These are phyloP conservation scores for Akanthomyces lecanii DNA, from an alignment of 2,329 filamentous ascomycete species.

Conservation along the genomic window DNA sequence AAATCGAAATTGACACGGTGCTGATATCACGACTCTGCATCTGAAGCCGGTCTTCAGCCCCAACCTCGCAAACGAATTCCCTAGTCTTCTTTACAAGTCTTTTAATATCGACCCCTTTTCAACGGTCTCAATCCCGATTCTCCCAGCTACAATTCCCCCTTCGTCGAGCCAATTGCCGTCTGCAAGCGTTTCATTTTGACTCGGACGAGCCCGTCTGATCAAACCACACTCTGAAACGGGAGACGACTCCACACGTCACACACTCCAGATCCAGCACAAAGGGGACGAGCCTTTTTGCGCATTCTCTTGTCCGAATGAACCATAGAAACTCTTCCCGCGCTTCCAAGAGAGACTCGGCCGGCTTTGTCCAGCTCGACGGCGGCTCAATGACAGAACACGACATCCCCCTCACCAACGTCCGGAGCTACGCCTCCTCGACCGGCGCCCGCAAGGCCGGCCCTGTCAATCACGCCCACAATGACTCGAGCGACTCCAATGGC, in stretches of 20 bases:
- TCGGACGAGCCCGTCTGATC: neutral
- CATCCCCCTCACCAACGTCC: slow-evolving; percentile 54
- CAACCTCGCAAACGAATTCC: slow-evolving; percentile 19
- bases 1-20: neutral
- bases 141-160: neutral
- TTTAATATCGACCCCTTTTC: neutral
- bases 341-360: slow-evolving; percentile 32
- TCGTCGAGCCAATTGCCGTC: slow-evolving; percentile 12
- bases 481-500: slow-evolving; percentile 28
- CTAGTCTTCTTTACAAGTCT: neutral
- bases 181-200: slow-evolving; percentile 16
- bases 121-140: neutral
- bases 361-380: slow-evolving; percentile 43
- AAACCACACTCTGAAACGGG: slow-evolving; percentile 10
- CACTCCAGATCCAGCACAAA: neutral
- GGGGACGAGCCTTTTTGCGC: neutral
- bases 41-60: slow-evolving; percentile 16
- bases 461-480: slow-evolving; percentile 32
- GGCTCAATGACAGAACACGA: slow-evolving; percentile 32
- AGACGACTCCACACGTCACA: slow-evolving; percentile 16
- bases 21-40: slow-evolving; percentile 14
- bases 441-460: slow-evolving; percentile 47
- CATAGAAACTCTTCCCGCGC: slow-evolving; percentile 31
- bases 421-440: slow-evolving; percentile 50
- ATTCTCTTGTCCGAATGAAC: slow-evolving; percentile 22